These are phyloP conservation scores for Symbiodinium natans DNA, from an alignment of 73 alveolate species.

Conservation along the genomic window DNA sequence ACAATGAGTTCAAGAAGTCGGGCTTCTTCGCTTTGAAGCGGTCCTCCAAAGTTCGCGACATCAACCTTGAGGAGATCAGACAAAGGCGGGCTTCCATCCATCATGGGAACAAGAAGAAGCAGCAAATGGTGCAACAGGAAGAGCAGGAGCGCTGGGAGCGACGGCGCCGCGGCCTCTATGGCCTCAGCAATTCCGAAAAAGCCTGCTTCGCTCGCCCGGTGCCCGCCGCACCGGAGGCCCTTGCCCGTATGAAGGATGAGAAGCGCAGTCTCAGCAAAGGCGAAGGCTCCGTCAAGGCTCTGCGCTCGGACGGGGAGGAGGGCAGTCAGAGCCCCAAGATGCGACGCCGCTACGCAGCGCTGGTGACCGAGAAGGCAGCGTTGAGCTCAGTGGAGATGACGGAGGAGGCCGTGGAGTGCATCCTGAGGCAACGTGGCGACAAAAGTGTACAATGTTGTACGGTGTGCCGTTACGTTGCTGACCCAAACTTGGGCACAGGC, in stretches of 20 bases:
- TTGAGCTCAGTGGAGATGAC: background rate
- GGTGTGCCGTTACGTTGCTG: too few species aligned
- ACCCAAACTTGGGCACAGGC: too few species aligned
- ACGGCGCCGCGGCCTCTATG: slow-evolving; percentile 44
- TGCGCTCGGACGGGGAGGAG: background rate
- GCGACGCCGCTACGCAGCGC: background rate
- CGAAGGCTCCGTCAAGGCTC: background rate
- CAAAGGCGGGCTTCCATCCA: background rate
- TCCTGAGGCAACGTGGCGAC: slow-evolving; percentile 13
- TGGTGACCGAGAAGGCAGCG: background rate
- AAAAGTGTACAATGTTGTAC: too few species aligned
- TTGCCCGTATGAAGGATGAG: background rate
- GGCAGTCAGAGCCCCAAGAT: background rate
- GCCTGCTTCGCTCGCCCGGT: background rate
- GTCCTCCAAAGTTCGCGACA: slow-evolving; percentile 31
- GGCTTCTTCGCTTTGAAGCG: slow-evolving; percentile 66
- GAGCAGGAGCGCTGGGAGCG: slow-evolving; percentile 80
- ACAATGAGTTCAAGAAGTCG: background rate
- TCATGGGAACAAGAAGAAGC: background rate
- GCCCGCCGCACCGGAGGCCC: background rate
- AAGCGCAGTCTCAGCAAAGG: slow-evolving; percentile 10
- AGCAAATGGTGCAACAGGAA: background rate
- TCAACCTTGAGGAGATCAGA: slow-evolving; percentile 28
- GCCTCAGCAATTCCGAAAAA: slow-evolving; percentile 89
- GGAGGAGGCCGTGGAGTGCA: slow-evolving; percentile 66